phyloP scores from a whole-genome alignment of 306 rosid species.

The Casuarina equisetifolia region DNA sequence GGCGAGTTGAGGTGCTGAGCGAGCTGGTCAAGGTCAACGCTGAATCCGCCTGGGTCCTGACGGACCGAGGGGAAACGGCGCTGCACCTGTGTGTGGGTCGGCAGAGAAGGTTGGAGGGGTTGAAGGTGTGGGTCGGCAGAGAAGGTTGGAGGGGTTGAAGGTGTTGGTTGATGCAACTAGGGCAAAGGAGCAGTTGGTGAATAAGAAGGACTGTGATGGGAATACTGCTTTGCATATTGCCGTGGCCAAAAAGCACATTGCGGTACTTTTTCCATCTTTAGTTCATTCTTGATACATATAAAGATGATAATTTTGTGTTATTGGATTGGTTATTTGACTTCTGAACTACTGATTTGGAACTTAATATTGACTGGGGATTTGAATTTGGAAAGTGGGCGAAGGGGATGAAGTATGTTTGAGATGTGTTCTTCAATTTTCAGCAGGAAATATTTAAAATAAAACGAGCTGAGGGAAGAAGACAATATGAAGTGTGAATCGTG shows the following conservation, averaged over 20 bases:
- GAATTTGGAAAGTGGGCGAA: not conserved
- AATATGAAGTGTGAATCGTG: no score
- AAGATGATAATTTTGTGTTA: not conserved
- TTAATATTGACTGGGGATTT: not conserved
- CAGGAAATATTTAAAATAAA: not conserved
- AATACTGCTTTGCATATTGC: conserved; percentile 30
- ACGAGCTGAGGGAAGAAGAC: no score
- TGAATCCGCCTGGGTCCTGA: conserved; percentile 22
- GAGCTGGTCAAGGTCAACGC: conserved; percentile 23
- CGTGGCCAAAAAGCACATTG: conserved; percentile 30
- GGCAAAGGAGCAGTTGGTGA: conserved; percentile 21
- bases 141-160: conserved; percentile 27
- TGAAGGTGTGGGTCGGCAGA: conserved; percentile 27
- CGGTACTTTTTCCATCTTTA: conserved; percentile 17
- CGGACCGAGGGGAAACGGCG: conserved; percentile 26
- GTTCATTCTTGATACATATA: no score
- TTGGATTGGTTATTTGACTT: no score
- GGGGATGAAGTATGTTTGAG: not conserved
- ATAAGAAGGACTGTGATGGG: conserved; percentile 32
- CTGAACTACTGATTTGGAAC: not conserved
- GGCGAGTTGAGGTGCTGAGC: conserved; percentile 16
- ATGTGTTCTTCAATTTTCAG: not conserved
- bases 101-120: conserved; percentile 22
- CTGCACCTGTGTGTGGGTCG: conserved; percentile 30
- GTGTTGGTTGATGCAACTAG: conserved; percentile 23